phyloP scores from a whole-genome alignment of 2,329 filamentous ascomycete genomes.

The Myriangium duriaei region DNA sequence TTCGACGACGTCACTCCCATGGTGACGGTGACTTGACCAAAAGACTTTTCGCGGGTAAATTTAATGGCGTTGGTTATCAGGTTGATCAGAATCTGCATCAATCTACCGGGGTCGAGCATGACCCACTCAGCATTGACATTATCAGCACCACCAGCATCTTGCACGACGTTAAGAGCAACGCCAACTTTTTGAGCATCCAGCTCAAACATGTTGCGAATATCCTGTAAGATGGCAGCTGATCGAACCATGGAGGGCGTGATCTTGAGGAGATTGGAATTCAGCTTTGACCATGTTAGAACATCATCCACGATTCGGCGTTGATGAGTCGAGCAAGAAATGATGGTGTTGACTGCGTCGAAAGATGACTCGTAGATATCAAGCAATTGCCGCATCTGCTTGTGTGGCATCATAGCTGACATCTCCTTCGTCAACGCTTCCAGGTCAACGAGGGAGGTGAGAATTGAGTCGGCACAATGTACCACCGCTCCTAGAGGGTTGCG shows the following conservation, averaged over 20 bases:
- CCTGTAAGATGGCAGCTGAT: slow-evolving; percentile 14
- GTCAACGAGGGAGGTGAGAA: slow-evolving; percentile 11
- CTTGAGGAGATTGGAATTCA: slow-evolving; percentile 31
- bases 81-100: slow-evolving; percentile 23
- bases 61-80: slow-evolving; percentile 19
- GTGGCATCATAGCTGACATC: neutral
- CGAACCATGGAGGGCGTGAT: slow-evolving; percentile 16
- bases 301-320: slow-evolving; percentile 37
- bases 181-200: slow-evolving; percentile 19
- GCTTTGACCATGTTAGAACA: slow-evolving; percentile 33
- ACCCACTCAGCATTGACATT: slow-evolving; percentile 15
- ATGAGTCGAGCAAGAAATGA: slow-evolving; percentile 34
- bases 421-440: slow-evolving; percentile 9
- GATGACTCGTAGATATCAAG: slow-evolving; percentile 20
- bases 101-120: slow-evolving; percentile 19
- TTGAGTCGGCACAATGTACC: slow-evolving; percentile 13
- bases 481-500: slow-evolving; percentile 11
- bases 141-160: slow-evolving; percentile 5
- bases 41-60: slow-evolving; percentile 13
- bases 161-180: slow-evolving; percentile 15
- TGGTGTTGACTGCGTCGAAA: slow-evolving; percentile 28
- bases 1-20: slow-evolving; percentile 10
- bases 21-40: slow-evolving; percentile 8
- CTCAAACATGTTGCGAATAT: slow-evolving; percentile 24
- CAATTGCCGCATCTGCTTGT: slow-evolving; percentile 15